These are phyloP conservation scores for Neonectria neomacrospora DNA, from an alignment of 2,329 filamentous ascomycete species.

Conservation along the genomic window DNA sequence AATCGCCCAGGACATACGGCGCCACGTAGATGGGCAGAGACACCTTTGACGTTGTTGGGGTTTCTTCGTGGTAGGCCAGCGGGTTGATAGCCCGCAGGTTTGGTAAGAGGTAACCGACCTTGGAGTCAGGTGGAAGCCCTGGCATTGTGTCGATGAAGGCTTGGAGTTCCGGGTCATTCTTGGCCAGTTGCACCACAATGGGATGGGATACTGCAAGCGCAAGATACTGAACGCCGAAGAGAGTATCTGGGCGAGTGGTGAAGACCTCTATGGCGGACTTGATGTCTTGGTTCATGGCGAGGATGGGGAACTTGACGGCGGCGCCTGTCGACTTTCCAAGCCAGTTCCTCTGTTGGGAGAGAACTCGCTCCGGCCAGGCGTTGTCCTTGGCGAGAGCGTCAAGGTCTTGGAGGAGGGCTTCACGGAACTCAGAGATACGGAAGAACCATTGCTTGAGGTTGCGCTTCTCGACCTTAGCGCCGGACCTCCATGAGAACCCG, in stretches of 20 bases:
- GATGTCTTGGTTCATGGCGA: slow-evolving; percentile 54
- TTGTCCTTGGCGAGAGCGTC: slow-evolving; percentile 70
- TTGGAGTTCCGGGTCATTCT: slow-evolving; percentile 69
- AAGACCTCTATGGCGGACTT: slow-evolving; percentile 74
- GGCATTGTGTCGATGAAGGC: slow-evolving; percentile 75
- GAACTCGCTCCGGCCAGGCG: slow-evolving; percentile 84
- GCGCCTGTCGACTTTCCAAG: slow-evolving; percentile 82
- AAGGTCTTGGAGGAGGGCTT: slow-evolving; percentile 77
- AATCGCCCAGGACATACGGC: slow-evolving; percentile 85
- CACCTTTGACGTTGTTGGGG: slow-evolving; percentile 62
- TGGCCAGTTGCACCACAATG: slow-evolving; percentile 70
- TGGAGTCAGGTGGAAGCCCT: slow-evolving; percentile 64
- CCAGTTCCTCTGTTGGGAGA: slow-evolving; percentile 90
- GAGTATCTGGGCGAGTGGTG: slow-evolving; percentile 85
- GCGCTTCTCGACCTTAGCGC: slow-evolving; percentile 83
- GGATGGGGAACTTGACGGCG: slow-evolving; percentile 75
- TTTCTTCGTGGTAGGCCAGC: slow-evolving; percentile 65
- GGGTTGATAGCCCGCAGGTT: slow-evolving; percentile 73
- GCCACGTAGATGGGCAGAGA: slow-evolving; percentile 82
- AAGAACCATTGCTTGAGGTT: slow-evolving; percentile 91
- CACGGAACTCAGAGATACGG: slow-evolving; percentile 81
- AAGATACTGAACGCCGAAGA: slow-evolving; percentile 88
- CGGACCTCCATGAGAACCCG: slow-evolving; percentile 87
- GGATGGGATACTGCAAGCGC: slow-evolving; percentile 81
- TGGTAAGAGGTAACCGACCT: slow-evolving; percentile 75